Conservation (phyloP, 2,329 filamentous ascomycete genomes). For the Aspergillus intermedius region DNA sequence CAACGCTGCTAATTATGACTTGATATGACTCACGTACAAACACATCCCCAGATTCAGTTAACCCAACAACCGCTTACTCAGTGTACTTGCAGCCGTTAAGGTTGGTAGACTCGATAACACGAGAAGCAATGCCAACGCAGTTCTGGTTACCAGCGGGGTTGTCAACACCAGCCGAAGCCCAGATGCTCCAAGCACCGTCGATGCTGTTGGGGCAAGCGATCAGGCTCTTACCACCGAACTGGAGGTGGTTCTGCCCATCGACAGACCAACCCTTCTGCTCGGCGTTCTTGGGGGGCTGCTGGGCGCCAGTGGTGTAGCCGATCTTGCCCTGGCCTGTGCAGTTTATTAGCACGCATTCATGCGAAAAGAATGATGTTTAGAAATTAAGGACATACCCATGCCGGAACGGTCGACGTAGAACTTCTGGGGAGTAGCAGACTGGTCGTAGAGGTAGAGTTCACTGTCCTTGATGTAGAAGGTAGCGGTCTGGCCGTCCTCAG, state of each 20-base stretch:
- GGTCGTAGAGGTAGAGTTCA: constrained; percentile 46
- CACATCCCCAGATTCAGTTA: no score
- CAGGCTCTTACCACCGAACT: constrained; percentile 41
- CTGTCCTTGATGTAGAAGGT: constrained; percentile 47
- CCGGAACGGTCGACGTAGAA: constrained; percentile 52
- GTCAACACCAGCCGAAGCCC: constrained; percentile 19
- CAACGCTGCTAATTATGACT: no score
- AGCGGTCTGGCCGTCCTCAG: constrained; percentile 33
- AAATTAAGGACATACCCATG: constrained; percentile 44
- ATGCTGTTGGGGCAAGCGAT: constrained; percentile 49
- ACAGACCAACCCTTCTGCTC: constrained; percentile 47
- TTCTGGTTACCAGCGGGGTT: constrained; percentile 26
- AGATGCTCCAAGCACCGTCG: constrained; percentile 38
- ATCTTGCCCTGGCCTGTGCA: constrained; percentile 46
- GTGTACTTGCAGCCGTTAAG: constrained; percentile 24
- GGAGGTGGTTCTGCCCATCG: constrained; percentile 39
- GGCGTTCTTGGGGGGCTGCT: constrained; percentile 33
- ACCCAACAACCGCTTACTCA: constrained; percentile 7
- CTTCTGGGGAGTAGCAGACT: constrained; percentile 41
- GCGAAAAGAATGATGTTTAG: background rate
- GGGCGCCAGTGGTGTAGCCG: constrained; percentile 46
- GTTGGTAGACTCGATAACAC: constrained; percentile 15
- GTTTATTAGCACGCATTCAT: constrained; percentile 4
- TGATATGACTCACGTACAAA: no score
- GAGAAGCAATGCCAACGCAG: constrained; percentile 29